These are phyloP conservation scores for Botryotinia calthae DNA, from an alignment of 2,329 filamentous ascomycete species.

Conservation along the genomic window DNA sequence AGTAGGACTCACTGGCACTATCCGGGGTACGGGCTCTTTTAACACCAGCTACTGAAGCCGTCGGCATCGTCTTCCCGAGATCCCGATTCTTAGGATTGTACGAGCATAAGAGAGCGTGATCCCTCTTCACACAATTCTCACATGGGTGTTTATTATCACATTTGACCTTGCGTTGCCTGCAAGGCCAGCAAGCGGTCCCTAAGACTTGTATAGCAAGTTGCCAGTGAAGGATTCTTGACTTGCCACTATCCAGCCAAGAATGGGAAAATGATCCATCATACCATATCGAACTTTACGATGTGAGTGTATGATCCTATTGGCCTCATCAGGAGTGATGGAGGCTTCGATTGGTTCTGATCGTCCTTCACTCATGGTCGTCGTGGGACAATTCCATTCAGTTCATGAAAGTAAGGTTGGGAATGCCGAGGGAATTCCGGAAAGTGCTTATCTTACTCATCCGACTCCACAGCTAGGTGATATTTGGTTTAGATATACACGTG, in stretches of 20 bases:
- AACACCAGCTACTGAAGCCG: conserved; percentile 27
- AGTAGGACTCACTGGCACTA: conserved; percentile 35
- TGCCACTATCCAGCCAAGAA: conserved; percentile 12
- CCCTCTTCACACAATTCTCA: conserved; percentile 65
- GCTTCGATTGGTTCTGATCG: conserved; percentile 28
- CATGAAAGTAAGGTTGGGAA: background rate
- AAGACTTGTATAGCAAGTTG: conserved; percentile 22
- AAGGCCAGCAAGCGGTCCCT: conserved; percentile 57
- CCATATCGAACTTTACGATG: conserved; percentile 68
- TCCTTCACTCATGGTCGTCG: conserved; percentile 28
- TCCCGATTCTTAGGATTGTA: conserved; percentile 59
- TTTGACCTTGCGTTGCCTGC: conserved; percentile 66
- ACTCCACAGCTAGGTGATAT: conserved; percentile 8
- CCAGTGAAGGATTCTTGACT: conserved; percentile 1
- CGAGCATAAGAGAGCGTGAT: conserved; percentile 62
- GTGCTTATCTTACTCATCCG: conserved; percentile 7
- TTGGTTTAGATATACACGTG: conserved; percentile 10
- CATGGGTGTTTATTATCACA: conserved; percentile 68
- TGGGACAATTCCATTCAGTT: conserved; percentile 18
- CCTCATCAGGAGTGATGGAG: conserved; percentile 52
- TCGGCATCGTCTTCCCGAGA: conserved; percentile 24
- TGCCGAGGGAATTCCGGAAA: conserved; percentile 22
- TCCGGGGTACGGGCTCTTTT: conserved; percentile 35
- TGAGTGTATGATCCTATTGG: conserved; percentile 66
- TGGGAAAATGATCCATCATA: conserved; percentile 41